phyloP scores from a whole-genome alignment of 331 rosid genomes.

The Ulmus americana region DNA sequence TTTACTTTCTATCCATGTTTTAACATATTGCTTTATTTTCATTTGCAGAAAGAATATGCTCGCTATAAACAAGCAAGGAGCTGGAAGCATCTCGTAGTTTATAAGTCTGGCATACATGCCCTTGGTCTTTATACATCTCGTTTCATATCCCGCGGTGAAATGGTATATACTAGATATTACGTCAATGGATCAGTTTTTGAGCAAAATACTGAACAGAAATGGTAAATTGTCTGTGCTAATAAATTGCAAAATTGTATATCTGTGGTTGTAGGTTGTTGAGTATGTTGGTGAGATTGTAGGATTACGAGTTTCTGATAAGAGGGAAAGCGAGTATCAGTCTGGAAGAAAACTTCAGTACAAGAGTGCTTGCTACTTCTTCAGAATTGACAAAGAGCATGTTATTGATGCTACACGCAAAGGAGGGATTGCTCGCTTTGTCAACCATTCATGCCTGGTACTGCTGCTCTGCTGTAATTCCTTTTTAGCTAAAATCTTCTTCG shows the following conservation, averaged over 20 bases:
- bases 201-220: not conserved
- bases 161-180: conserved; percentile 35
- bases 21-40: conserved; percentile 1
- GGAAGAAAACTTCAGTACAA: conserved; percentile 64
- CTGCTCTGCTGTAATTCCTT: not conserved
- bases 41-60: conserved; percentile 55
- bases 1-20: not conserved
- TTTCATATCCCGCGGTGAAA: conserved; percentile 53
- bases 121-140: conserved; percentile 75
- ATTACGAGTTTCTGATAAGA: conserved; percentile 50
- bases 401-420: conserved; percentile 73
- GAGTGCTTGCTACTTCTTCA: conserved; percentile 73
- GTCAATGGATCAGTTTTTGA: not conserved
- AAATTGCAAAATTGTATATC: conserved; percentile 20
- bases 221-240: not conserved
- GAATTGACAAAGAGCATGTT: conserved; percentile 61
- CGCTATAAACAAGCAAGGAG: conserved; percentile 48
- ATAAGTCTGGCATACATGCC: conserved; percentile 71
- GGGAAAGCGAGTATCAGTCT: conserved; percentile 60
- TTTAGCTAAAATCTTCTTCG: not conserved
- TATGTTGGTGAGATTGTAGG: conserved; percentile 75
- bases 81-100: conserved; percentile 59
- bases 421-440: conserved; percentile 72
- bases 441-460: conserved; percentile 72
- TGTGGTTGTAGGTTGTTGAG: conserved; percentile 60